phyloP scores from a whole-genome alignment of 768 basidiomycete species.

The Grammothele lineata region DNA sequence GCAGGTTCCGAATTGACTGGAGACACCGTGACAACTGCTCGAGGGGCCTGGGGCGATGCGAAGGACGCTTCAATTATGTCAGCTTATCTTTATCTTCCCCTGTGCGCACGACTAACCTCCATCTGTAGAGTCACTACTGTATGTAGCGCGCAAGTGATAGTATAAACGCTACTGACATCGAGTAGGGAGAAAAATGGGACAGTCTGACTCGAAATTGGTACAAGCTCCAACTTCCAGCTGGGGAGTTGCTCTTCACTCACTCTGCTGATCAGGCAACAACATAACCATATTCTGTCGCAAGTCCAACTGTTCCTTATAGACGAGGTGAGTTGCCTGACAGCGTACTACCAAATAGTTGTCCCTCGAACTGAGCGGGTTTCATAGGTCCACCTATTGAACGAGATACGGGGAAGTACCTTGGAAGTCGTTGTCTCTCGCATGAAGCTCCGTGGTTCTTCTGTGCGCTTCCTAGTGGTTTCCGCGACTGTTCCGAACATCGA shows the following conservation, averaged over 20 bases:
- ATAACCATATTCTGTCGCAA: conserved; percentile 62
- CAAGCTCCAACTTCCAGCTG: conserved; percentile 4
- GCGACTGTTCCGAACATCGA: conserved; percentile 93
- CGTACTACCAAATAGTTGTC: neutral
- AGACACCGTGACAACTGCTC: conserved; percentile 70
- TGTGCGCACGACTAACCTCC: neutral
- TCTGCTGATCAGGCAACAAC: conserved; percentile 44
- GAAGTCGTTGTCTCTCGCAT: conserved; percentile 95
- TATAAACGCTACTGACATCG: neutral
- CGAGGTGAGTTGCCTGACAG: conserved; percentile 47
- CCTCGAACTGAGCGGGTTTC: neutral
- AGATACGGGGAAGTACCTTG: conserved; percentile 84
- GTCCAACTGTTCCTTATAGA: conserved; percentile 87
- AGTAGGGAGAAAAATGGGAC: conserved; percentile 96
- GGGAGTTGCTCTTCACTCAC: neutral
- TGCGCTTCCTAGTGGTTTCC: conserved; percentile 86
- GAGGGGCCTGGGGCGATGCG: conserved; percentile 68
- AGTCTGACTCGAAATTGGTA: conserved; percentile 87
- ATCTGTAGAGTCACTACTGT: no score
- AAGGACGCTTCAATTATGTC: conserved; percentile 79
- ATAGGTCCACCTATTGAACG: conserved; percentile 90
- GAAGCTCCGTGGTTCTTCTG: conserved; percentile 64
- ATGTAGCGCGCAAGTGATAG: no score
- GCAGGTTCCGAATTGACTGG: conserved; percentile 89
- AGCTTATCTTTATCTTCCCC: conserved; percentile 14